These are phyloP conservation scores for Lichtheimia corymbifera DNA, from an alignment of 371 early-diverging fungal genomes.

Conservation along the genomic window DNA sequence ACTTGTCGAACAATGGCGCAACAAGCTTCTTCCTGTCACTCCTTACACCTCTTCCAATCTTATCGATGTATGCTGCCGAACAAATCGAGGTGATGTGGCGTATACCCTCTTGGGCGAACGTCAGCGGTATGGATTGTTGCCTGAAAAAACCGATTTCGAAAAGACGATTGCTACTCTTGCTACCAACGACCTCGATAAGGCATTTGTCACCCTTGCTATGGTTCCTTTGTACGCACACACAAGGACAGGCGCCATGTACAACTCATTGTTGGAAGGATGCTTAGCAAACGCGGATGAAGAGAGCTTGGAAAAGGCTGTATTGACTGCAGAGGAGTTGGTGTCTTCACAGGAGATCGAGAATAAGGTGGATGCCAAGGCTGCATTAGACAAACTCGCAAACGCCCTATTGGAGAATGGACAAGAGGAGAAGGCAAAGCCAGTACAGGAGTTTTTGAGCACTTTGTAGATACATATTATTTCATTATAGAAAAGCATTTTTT, in stretches of 20 bases:
- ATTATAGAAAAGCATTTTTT: slow-evolving; percentile 2
- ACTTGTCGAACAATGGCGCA: slow-evolving; percentile 43
- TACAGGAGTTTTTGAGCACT: slow-evolving; percentile 13
- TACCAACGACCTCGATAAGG: slow-evolving; percentile 14
- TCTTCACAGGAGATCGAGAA: slow-evolving; percentile 10
- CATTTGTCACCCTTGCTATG: slow-evolving; percentile 21
- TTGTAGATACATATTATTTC: slow-evolving; percentile 11
- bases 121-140: slow-evolving; percentile 32
- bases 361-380: slow-evolving; percentile 13
- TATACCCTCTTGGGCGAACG: slow-evolving; percentile 40
- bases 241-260: slow-evolving; percentile 18
- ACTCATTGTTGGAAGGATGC: slow-evolving; percentile 13
- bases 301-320: slow-evolving; percentile 13
- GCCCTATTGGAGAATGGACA: slow-evolving; percentile 14
- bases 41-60: slow-evolving; percentile 21
- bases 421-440: slow-evolving; percentile 12
- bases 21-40: slow-evolving; percentile 30
- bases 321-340: slow-evolving; percentile 11
- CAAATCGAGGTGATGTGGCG: slow-evolving; percentile 33
- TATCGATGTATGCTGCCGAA: slow-evolving; percentile 27
- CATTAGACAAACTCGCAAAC: slow-evolving; percentile 12
- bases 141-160: slow-evolving; percentile 14
- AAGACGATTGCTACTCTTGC: slow-evolving; percentile 10
- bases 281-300: slow-evolving; percentile 4
- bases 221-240: slow-evolving; percentile 11